Evolutionary conservation across 2,329 filamentous ascomycete species (phyloP), one percentile per base, ranked within the genome.

Genomic region (Diaporthe destruens): DNA sequence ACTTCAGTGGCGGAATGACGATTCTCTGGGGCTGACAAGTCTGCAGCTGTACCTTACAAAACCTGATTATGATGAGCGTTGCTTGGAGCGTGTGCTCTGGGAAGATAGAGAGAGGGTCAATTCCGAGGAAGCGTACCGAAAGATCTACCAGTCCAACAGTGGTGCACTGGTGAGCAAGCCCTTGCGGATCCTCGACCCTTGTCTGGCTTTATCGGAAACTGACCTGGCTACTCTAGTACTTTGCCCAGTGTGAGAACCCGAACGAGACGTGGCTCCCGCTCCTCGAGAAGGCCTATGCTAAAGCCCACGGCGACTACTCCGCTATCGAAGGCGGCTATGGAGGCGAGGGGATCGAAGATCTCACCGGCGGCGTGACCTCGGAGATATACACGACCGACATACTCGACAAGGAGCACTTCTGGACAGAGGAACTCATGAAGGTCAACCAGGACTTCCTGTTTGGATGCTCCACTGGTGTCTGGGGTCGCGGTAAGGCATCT

Each of bases 371-470:
- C 34, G 91, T 94, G 16, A 93, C 91, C 0, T 91, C 90, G 0
- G 90, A 93, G 78, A 81, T 94, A 14, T 87, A 92, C 56, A 89
- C 90, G 1, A 89, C 89, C 0, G 92, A 94, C 77, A 93, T 95
- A 47, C 86, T 94, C 4, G 91, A 96, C 78, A 92, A 92, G 72
- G 91, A 97, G 66, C 88, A 90, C 29, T 97, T 97, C 79, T 97
- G 94, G 95, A 89, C 87, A 1, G 90, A 96, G 49, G 93, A 96
- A 79, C 87, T 97, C 32, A 89, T 91, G 81, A 91, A 92, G 75
- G 93, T 95, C 72, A 96, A 97, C 79, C 84, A 94, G 70, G 91
- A 94, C 66, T 97, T 96, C 77, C 83, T 94, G 9, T 94, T 94
- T 76, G 91, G 92, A n/a, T 93, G 91, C 77, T 88, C 87, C 0